Evolutionary conservation across 345 rosid species (phyloP).

Genomic region (Corchorus olitorius): DNA sequence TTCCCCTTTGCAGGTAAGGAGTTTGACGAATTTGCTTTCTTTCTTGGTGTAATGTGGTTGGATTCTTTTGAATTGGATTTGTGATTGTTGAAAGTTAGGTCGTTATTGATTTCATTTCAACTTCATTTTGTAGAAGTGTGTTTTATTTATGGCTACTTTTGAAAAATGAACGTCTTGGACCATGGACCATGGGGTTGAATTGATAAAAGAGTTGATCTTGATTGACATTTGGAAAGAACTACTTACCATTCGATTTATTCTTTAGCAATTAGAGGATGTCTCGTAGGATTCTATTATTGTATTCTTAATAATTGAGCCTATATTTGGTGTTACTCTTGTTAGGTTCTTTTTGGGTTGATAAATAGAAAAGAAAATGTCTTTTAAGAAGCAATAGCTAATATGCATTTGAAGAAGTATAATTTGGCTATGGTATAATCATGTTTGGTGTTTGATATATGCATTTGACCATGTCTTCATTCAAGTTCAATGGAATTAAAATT

Average conservation of each 20-base stretch:
- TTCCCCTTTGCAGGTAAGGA: constrained; percentile 91
- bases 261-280: not conserved
- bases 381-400: not conserved
- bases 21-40: not conserved
- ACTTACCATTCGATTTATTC: not conserved
- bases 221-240: constrained; percentile 1
- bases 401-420: not conserved
- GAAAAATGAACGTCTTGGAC: not conserved
- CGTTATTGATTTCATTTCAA: not conserved
- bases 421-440: not conserved
- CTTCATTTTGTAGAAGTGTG: not conserved
- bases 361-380: not conserved
- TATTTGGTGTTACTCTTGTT: not conserved
- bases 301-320: not conserved
- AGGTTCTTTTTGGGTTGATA: not conserved
- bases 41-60: constrained; percentile 15
- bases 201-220: not conserved
- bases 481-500: not conserved
- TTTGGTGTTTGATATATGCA: not conserved
- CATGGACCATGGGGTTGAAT: not conserved
- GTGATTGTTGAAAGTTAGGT: not conserved
- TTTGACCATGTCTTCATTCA: not conserved
- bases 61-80: not conserved
- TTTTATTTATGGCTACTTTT: constrained; percentile 1
- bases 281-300: not conserved